Evolutionary conservation across 75 land plant species (phyloP), one percentile per base, ranked within the genome.

Genomic region (Cryptomeria japonica): DNA sequence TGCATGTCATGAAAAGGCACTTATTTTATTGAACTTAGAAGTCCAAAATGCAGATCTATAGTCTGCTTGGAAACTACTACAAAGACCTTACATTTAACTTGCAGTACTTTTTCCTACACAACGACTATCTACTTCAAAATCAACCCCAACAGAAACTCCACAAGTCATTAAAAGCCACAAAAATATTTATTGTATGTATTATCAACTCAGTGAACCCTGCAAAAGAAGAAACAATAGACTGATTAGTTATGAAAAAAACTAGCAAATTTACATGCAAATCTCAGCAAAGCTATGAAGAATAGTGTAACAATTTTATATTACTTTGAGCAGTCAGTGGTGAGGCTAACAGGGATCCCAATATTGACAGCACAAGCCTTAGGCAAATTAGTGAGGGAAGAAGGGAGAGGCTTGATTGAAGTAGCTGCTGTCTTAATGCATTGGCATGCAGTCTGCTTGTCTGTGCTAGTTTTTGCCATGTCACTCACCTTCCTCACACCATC

Each of bases 381-480:
- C 51, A 80, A 80, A 13, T 44, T n/a, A 13, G 49, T 38, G 31
- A 80, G 84, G 13, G 47, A 80, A 28, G 84, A 44, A 28, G 84
- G 49, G 12, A 42, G 49, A 80, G 84, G 49, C 12, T 28, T n/a
- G n/a, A 82, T 82, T 49, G 86, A 49, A 22, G 68, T 19, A 31
- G 39, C 64, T 41, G 83, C 46, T 7, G 28, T 16, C 90, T 89
- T 90, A 19, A 90, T 25, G 84, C 91, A 90, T 13, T 6, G 28
- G 88, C 91, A 90, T 34, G 87, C 91, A 28, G 64, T 22, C 70
- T 86, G 85, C 56, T 87, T 88, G 78, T 85, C 91, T 3, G 85
- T 19, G 22, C 85, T 86, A 22, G 87, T 73, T 3, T 68, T 79
- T 3, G 91, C 91, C 53, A 86, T 85, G 6, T 73, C 49, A 19